phyloP scores from a whole-genome alignment of 768 basidiomycete genomes.

The Xerocomus potaroensis region DNA sequence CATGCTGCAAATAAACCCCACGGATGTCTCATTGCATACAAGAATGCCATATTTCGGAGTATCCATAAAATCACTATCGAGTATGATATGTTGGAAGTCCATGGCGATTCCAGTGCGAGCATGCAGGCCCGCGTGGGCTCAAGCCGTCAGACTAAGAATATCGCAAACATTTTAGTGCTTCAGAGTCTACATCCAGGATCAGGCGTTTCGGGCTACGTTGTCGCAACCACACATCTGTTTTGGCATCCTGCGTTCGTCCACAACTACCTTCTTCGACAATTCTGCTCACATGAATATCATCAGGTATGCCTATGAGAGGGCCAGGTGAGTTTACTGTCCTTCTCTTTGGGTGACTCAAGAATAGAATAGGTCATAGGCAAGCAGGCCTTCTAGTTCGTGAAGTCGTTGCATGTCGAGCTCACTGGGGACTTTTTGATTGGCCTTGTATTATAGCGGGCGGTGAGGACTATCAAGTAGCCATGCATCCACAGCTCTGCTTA shows the following conservation, averaged over 20 bases:
- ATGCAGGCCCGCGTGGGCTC: slow-evolving; percentile 42
- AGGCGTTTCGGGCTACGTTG: slow-evolving; percentile 51
- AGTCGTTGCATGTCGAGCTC: slow-evolving; percentile 50
- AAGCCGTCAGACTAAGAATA: slow-evolving; percentile 74
- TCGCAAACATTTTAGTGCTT: slow-evolving; percentile 72
- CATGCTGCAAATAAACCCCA: slow-evolving; percentile 76
- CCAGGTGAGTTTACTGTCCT: slow-evolving; percentile 48
- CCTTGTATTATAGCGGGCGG: slow-evolving; percentile 84
- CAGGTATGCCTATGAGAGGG: slow-evolving; percentile 71
- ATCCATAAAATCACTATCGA: slow-evolving; percentile 46
- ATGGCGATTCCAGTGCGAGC: slow-evolving; percentile 32
- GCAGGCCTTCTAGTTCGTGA: slow-evolving; percentile 69
- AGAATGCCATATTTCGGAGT: slow-evolving; percentile 45
- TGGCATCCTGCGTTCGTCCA: slow-evolving; percentile 82
- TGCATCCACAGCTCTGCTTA: not conserved
- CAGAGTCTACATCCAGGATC: slow-evolving; percentile 34
- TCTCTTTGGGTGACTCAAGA: not conserved
- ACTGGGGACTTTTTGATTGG: slow-evolving; percentile 49
- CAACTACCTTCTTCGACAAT: not conserved
- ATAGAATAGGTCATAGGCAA: slow-evolving; percentile 49
- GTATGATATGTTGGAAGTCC: slow-evolving; percentile 67
- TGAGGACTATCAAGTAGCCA: slow-evolving; percentile 25
- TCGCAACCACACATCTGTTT: slow-evolving; percentile 91
- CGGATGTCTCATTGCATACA: slow-evolving; percentile 81
- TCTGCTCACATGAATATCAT: slow-evolving; percentile 1